These are phyloP conservation scores for Phytophthora tubulina DNA, from an alignment of 352 stramenopile species.

Conservation along the genomic window DNA sequence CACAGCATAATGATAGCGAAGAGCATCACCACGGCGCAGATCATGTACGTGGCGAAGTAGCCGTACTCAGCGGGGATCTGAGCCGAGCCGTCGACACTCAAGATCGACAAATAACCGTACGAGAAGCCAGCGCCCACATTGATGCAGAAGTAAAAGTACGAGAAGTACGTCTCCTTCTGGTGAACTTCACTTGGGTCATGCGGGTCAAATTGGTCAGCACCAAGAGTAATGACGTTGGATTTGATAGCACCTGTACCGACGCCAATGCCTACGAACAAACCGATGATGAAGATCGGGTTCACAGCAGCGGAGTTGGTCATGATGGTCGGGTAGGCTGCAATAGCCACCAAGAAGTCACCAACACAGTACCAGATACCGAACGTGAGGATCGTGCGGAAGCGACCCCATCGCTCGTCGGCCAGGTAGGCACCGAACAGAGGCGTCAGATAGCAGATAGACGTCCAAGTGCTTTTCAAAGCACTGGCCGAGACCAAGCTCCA, in stretches of 20 bases:
- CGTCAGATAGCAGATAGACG: conserved; percentile 69
- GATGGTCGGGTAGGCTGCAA: conserved; percentile 61
- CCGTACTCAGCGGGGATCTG: conserved; percentile 76
- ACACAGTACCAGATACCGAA: conserved; percentile 74
- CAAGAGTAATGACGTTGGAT: conserved; percentile 70
- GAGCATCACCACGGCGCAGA: conserved; percentile 57
- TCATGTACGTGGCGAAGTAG: conserved; percentile 82
- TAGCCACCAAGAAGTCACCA: conserved; percentile 68
- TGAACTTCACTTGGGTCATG: conserved; percentile 51
- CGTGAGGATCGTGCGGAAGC: conserved; percentile 67
- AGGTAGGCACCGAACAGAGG: conserved; percentile 72
- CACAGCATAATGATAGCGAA: conserved; percentile 51
- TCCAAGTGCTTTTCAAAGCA: conserved; percentile 60
- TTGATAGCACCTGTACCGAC: conserved; percentile 61
- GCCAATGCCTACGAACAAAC: conserved; percentile 63
- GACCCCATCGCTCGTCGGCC: conserved; percentile 68
- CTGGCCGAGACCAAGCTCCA: conserved; percentile 67
- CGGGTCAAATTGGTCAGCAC: conserved; percentile 71
- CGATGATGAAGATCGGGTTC: conserved; percentile 66
- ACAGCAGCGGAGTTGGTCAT: conserved; percentile 46
- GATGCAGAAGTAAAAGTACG: conserved; percentile 85
- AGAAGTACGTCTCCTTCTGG: conserved; percentile 80
- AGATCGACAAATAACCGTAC: conserved; percentile 84
- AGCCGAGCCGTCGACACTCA: conserved; percentile 78
- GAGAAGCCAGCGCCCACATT: too few relatives aligned